These are phyloP conservation scores for Penicillium roqueforti DNA, from an alignment of 495 filamentous ascomycete species.

Conservation along the genomic window DNA sequence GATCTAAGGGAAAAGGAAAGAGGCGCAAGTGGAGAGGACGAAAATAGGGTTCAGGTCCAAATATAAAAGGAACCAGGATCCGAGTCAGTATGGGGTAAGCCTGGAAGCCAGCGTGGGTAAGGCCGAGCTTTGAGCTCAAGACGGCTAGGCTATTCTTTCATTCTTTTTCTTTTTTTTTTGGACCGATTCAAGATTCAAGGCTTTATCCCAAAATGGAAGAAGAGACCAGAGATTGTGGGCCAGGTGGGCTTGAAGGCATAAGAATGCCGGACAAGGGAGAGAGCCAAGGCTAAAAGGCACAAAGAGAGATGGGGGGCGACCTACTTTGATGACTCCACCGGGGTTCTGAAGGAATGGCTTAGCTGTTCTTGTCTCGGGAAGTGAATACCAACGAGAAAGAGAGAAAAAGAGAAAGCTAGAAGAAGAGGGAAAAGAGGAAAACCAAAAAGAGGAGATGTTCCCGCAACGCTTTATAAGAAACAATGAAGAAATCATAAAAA, in stretches of 20 bases:
- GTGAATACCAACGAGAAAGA: constrained; percentile 1
- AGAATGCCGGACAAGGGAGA: constrained; percentile 25
- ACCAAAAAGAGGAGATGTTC: not conserved
- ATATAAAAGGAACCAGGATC: constrained; percentile 26
- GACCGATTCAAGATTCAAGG: not conserved
- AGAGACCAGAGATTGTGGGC: constrained; percentile 27
- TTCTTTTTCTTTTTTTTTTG: constrained; percentile 7
- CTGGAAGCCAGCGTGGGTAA: constrained; percentile 19
- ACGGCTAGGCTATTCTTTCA: constrained; percentile 19
- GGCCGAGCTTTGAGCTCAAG: constrained; percentile 30
- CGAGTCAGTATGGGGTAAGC: constrained; percentile 30
- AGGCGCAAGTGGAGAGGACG: constrained; percentile 17
- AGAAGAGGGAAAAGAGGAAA: constrained; percentile 1
- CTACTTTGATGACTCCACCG: constrained; percentile 23
- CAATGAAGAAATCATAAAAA: constrained; percentile 22
- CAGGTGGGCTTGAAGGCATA: constrained; percentile 17
- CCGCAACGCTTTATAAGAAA: constrained; percentile 13
- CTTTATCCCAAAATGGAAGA: constrained; percentile 10
- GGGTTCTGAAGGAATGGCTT: constrained; percentile 18
- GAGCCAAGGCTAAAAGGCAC: constrained; percentile 8
- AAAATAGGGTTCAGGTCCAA: constrained; percentile 16
- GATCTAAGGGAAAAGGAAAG: constrained; percentile 9
- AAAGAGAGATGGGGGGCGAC: constrained; percentile 5
- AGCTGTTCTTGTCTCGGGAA: constrained; percentile 18
- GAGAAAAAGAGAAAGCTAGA: constrained; percentile 11